These are phyloP conservation scores for Populus alba DNA, from an alignment of 345 rosid species.

Conservation along the genomic window DNA sequence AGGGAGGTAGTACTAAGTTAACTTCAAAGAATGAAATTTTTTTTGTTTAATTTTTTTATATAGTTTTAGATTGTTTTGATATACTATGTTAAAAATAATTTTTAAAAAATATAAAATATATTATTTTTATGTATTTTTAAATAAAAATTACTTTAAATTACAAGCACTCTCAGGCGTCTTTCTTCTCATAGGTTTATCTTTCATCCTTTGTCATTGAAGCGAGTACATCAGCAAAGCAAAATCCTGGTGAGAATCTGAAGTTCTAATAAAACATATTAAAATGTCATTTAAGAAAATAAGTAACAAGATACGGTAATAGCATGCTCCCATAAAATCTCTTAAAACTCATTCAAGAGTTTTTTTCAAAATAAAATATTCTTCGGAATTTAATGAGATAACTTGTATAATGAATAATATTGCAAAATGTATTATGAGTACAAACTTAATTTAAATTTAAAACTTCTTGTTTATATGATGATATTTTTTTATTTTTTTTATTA, in stretches of 20 bases:
- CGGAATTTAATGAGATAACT: no score
- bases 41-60: no score
- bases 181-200: constrained; percentile 56
- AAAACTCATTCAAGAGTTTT: background rate
- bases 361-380: background rate
- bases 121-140: no score
- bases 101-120: no score
- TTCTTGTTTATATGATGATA: no score
- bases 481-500: no score
- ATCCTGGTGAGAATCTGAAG: constrained; percentile 88
- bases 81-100: no score
- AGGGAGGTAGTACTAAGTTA: constrained; percentile 14
- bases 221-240: constrained; percentile 97
- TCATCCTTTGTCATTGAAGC: constrained; percentile 95
- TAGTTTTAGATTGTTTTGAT: no score
- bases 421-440: no score
- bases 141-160: constrained; percentile 19
- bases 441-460: no score
- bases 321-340: background rate
- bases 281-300: background rate
- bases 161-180: no score
- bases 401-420: no score
- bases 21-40: constrained; percentile 48
- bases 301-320: background rate
- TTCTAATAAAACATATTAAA: constrained; percentile 44